These are phyloP conservation scores for Cornus kousa DNA, from an alignment of 148 eudicot species.

Conservation along the genomic window DNA sequence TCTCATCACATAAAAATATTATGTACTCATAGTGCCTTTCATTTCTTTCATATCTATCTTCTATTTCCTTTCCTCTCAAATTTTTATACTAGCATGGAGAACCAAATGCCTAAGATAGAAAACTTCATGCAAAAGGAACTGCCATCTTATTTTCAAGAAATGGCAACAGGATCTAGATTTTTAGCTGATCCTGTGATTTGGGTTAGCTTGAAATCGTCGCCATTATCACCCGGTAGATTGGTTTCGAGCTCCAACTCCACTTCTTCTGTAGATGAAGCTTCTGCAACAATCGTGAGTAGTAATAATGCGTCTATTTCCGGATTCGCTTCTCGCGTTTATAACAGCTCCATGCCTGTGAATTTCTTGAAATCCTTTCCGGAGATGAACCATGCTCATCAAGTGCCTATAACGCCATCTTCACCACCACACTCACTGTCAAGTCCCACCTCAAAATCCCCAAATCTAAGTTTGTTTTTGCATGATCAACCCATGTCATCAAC, in stretches of 20 bases:
- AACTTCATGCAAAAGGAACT: slow-evolving; percentile 30
- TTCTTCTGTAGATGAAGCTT: slow-evolving; percentile 17
- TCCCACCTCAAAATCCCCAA: slow-evolving; percentile 9
- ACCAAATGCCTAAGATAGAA: slow-evolving; percentile 29
- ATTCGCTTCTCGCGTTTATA: not conserved
- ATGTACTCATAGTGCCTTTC: slow-evolving; percentile 10
- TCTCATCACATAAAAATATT: slow-evolving; percentile 13
- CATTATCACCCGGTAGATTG: slow-evolving; percentile 13
- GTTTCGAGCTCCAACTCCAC: slow-evolving; percentile 15
- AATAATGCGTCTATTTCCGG: not conserved
- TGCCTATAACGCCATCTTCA: slow-evolving; percentile 1
- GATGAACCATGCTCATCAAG: slow-evolving; percentile 14
- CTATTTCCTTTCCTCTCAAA: not conserved
- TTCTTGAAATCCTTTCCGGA: slow-evolving; percentile 44
- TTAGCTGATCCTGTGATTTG: slow-evolving; percentile 12
- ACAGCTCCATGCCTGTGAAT: slow-evolving; percentile 28
- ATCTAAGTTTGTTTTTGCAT: slow-evolving; percentile 24
- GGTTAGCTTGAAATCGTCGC: slow-evolving; percentile 1
- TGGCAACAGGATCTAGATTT: slow-evolving; percentile 19
- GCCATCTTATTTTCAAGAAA: slow-evolving; percentile 22
- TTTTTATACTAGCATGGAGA: slow-evolving; percentile 33
- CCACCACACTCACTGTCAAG: not conserved
- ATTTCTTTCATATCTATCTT: slow-evolving; percentile 13
- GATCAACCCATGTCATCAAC: not conserved
- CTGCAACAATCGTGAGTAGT: not conserved